phyloP scores from a whole-genome alignment of 805 yeast genomes.

The Alloascoidea africana region DNA sequence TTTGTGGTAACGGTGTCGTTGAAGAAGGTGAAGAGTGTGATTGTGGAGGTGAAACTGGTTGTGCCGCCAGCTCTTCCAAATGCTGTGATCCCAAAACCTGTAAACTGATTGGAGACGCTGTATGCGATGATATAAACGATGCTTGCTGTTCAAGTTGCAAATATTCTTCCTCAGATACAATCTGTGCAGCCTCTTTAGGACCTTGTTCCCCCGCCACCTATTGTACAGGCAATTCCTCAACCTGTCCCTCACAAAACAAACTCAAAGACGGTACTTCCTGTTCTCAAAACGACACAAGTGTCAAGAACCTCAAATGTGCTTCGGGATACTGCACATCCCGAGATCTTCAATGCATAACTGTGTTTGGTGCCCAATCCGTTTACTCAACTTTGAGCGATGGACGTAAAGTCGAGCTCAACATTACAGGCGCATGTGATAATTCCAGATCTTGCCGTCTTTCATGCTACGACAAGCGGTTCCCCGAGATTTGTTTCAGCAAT shows the following conservation, averaged over 20 bases:
- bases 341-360: constrained; percentile 17
- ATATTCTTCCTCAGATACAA: constrained; percentile 13
- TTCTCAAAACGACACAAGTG: constrained; percentile 5
- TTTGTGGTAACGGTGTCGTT: constrained; percentile 22
- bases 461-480: constrained; percentile 12
- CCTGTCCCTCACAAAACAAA: constrained; percentile 15
- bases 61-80: constrained; percentile 11
- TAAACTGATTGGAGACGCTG: constrained; percentile 13
- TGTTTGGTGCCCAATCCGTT: constrained; percentile 12
- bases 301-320: constrained; percentile 11
- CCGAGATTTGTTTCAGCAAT: constrained; percentile 12
- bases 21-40: constrained; percentile 24
- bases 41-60: constrained; percentile 21
- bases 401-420: constrained; percentile 10
- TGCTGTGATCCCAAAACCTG: constrained; percentile 20
- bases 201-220: constrained; percentile 19
- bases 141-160: constrained; percentile 17
- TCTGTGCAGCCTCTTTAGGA: constrained; percentile 17
- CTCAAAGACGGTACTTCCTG: constrained; percentile 16
- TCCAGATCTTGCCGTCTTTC: constrained; percentile 14
- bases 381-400: constrained; percentile 4
- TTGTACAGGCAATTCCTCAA: constrained; percentile 18
- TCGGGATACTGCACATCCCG: constrained; percentile 21
- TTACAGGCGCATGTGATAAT: constrained; percentile 15
- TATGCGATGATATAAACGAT: constrained; percentile 18